Base-by-base conservation (phyloP, 345 rosid genomes). In the Ceriops zippeliana region DNA sequence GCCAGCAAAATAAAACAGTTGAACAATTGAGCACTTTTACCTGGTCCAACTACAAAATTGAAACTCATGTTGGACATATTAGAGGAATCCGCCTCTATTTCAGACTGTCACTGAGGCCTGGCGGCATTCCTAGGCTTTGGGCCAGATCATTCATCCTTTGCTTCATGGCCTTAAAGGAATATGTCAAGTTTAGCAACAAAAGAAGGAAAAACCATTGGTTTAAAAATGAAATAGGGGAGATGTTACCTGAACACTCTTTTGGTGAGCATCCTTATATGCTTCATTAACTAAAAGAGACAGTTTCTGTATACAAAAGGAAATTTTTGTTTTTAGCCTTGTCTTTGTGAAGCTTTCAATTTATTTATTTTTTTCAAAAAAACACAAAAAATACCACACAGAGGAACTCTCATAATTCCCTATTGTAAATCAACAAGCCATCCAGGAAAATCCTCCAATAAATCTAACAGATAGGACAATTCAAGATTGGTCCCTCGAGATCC, bases 81-180 rank as follows among this genome's bases (percentile, higher is more conserved):
- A 16, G 31, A 61, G 17, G n/a, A 59, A n/a, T 51, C 54, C 69
- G 32, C 62, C 67, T 74, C 80, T 80, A 87, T 83, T 92, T 84
- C 21, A 82, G 75, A 65, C 92, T 92, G 26, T 86, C 91, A n/a
- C 81, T 61, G 24, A 84, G 82, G 0, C 96, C 92, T 2, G 83
- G 96, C 7, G 98, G 97, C 97, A 93, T 89, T 63, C 97, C 98
- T 73, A 93, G 78, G 79, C 97, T 93, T 75, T 87, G 96, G 9
- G 96, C 96, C 66, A 93, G 97, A 76, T 93, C 89, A 5, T 80
- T 85, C 96, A 90, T 93, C 75, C 93, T 86, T 73, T 89, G 90
- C 80, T 93, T 90, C 93, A 90, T 89, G 35, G 98, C 96, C 98
- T 90, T 56, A 1, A 81, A 30, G 31, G 69, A 73, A 53, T 20